Conservation (phyloP, 805 yeast genomes). For the Zygoascus tannicola region DNA sequence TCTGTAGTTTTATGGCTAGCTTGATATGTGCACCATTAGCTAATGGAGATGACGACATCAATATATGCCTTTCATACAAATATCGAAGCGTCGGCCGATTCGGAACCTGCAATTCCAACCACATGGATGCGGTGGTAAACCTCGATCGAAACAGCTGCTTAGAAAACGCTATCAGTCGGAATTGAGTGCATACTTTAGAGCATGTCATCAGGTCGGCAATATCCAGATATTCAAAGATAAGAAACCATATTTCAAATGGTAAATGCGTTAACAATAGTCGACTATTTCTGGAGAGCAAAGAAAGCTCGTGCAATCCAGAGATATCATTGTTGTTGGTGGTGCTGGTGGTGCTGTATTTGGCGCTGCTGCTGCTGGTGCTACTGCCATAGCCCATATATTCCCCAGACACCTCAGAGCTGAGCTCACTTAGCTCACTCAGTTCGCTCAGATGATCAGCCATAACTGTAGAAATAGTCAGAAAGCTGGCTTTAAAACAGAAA, state of each 20-base stretch:
- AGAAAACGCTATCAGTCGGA: constrained; percentile 19
- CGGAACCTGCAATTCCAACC: constrained; percentile 13
- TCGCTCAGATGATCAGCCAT: too few relatives aligned
- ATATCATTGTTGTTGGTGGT: too few relatives aligned
- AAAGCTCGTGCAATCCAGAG: too few relatives aligned
- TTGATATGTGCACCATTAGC: constrained; percentile 13
- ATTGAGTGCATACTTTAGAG: constrained; percentile 14
- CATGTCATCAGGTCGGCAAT: constrained; percentile 21
- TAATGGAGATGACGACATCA: constrained; percentile 15
- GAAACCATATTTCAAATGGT: constrained; percentile 21
- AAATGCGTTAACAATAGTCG: too few relatives aligned
- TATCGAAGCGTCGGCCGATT: constrained; percentile 19
- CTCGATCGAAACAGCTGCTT: constrained; percentile 17
- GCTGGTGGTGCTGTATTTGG: too few relatives aligned
- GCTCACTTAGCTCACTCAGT: too few relatives aligned
- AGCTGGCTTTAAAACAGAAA: too few relatives aligned
- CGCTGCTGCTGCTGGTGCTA: too few relatives aligned
- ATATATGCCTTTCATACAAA: constrained; percentile 18
- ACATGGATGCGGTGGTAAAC: constrained; percentile 13
- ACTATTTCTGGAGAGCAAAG: too few relatives aligned
- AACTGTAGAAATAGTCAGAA: too few relatives aligned
- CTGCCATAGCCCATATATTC: too few relatives aligned
- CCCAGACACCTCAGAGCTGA: too few relatives aligned
- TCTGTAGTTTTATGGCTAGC: constrained; percentile 14
- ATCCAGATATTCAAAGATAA: constrained; percentile 19